phyloP scores from a whole-genome alignment of 2,329 filamentous ascomycete species.

The Rhynchosporium secalis region DNA sequence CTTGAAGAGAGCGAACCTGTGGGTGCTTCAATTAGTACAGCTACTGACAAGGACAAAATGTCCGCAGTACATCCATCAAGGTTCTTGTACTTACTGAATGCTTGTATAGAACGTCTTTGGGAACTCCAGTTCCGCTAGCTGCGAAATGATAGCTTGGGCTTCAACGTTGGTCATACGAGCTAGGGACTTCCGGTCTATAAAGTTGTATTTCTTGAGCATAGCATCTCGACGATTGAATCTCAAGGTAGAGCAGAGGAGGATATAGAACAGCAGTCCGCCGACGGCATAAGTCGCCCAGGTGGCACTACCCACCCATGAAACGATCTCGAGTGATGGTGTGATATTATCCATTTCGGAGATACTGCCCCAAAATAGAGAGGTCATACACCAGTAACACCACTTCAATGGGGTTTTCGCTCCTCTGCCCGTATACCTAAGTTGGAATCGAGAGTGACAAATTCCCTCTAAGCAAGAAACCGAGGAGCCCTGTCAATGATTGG shows the following conservation, averaged over 20 bases:
- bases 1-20: constrained; percentile 48
- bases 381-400: no score
- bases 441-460: no score
- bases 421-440: no score
- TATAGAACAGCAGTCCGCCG: constrained; percentile 20
- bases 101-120: constrained; percentile 52
- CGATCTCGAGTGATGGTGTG: not conserved
- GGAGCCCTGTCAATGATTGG: no score
- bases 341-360: not conserved
- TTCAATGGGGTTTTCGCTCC: no score
- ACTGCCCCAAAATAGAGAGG: not conserved
- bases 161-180: constrained; percentile 55
- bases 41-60: not conserved
- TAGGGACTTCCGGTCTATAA: constrained; percentile 47
- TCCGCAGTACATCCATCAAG: no score
- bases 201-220: constrained; percentile 46
- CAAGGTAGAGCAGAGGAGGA: constrained; percentile 35
- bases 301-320: not conserved
- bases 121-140: constrained; percentile 54
- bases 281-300: constrained; percentile 17
- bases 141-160: constrained; percentile 50
- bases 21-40: not conserved
- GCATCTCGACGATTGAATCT: constrained; percentile 43
- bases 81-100: constrained; percentile 49
- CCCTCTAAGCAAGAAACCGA: no score